These are phyloP conservation scores for Fusarium incarnatum DNA, from an alignment of 2,329 filamentous ascomycete species.

Conservation along the genomic window DNA sequence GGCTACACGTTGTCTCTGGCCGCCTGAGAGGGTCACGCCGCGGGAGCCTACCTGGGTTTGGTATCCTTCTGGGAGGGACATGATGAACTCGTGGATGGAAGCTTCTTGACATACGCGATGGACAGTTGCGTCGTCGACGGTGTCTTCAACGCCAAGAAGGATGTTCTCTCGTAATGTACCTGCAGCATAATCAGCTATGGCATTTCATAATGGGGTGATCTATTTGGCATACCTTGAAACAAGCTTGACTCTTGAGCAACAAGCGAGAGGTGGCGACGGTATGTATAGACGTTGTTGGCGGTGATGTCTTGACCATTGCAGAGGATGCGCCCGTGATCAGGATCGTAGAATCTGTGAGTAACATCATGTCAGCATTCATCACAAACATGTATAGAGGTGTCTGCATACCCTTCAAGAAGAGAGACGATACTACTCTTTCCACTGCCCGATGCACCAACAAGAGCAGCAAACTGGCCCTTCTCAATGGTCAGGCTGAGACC, in stretches of 20 bases:
- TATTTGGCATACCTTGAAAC: conserved; percentile 64
- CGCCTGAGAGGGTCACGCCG: conserved; percentile 74
- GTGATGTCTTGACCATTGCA: conserved; percentile 71
- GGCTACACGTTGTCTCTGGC: conserved; percentile 76
- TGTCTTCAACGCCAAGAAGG: conserved; percentile 69
- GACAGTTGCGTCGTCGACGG: conserved; percentile 63
- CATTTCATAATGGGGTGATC: too few relatives aligned
- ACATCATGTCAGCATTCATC: too few relatives aligned
- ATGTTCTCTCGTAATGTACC: conserved; percentile 69
- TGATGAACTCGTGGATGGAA: conserved; percentile 77
- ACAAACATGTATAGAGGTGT: too few relatives aligned
- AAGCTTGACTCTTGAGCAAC: conserved; percentile 81
- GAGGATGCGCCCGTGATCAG: conserved; percentile 67
- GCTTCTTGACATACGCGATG: conserved; percentile 68
- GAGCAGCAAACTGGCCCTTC: conserved; percentile 75
- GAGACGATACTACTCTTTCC: conserved; percentile 79
- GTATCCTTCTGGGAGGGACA: conserved; percentile 74
- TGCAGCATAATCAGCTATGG: too few relatives aligned
- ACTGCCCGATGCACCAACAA: conserved; percentile 77
- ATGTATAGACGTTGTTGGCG: conserved; percentile 68
- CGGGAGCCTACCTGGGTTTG: conserved; percentile 74
- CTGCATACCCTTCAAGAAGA: conserved; percentile 60
- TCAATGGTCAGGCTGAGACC: conserved; percentile 72
- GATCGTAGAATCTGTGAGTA: conserved; percentile 70
- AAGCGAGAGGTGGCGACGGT: conserved; percentile 73